Conservation (phyloP, 2,329 filamentous ascomycete species). For the Zymoseptoria passerinii region DNA sequence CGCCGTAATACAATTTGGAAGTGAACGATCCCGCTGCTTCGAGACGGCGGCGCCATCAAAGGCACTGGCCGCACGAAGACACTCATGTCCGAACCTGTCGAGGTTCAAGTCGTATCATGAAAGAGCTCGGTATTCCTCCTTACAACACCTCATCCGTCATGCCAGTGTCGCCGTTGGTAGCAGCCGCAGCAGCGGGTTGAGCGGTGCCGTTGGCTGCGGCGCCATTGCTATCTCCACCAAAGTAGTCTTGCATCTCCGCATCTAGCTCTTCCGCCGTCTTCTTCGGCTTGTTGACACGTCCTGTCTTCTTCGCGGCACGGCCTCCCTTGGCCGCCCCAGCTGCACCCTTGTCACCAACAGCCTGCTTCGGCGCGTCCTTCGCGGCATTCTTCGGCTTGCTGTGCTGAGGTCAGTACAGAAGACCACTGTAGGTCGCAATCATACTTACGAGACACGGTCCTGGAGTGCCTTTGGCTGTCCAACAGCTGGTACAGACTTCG, state of each 20-base stretch:
- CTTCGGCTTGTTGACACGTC: conserved; percentile 59
- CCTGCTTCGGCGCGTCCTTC: conserved; percentile 26
- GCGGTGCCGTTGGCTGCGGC: conserved; percentile 40
- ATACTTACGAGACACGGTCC: conserved; percentile 70
- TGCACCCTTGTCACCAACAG: conserved; percentile 64
- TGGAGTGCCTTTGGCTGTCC: conserved; percentile 64
- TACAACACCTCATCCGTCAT: conserved; percentile 50
- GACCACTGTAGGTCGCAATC: not conserved
- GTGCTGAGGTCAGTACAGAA: conserved; percentile 14
- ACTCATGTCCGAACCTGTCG: not conserved
- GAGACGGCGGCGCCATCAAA: not conserved
- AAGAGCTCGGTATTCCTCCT: conserved; percentile 15
- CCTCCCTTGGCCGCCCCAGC: conserved; percentile 52
- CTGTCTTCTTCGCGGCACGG: conserved; percentile 48
- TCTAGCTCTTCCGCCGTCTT: conserved; percentile 96
- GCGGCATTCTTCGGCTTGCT: conserved; percentile 29
- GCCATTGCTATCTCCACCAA: conserved; percentile 45
- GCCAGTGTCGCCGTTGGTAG: conserved; percentile 42
- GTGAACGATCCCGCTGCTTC: not conserved
- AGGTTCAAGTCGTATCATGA: not conserved
- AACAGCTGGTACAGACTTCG: conserved; percentile 53
- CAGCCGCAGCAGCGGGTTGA: conserved; percentile 38
- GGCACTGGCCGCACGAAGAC: not conserved
- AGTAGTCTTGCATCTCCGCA: conserved; percentile 97
- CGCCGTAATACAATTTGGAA: conserved; percentile 9